Evolutionary conservation across 2,329 filamentous ascomycete genomes (phyloP), one percentile per base, ranked within the genome.

Genomic region (Fusarium sp.): DNA sequence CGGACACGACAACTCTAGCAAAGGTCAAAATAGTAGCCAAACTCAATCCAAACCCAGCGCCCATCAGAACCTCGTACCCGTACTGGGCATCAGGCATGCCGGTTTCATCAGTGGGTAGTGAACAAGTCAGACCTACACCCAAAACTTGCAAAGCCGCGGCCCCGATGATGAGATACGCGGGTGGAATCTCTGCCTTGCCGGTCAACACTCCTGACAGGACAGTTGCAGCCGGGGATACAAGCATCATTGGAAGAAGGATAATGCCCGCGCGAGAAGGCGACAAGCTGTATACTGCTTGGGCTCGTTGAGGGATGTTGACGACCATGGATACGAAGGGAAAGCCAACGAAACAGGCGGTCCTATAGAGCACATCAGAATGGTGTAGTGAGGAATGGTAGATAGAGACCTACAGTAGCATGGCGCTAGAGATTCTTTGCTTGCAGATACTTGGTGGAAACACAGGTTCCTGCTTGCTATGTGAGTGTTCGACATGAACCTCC

Each of bases 251-350:
- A 5, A 60, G 44, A 15, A 61, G 13, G 6, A 43, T 61, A 2
- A 39, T 44, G 11, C 55, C 58, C 26, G 58, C 44, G 6, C 40
- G 38, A 6, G 55, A 44, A 1, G 54, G 44, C 0, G 54, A 44
- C 58, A 51, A 15, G 2, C 38, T 44, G 7, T 59, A 59, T 4
- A 61, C 53, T 8, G 54, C 43, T n/a, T 61, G 58, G 5, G 58
- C 43, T 15, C 54, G 24, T 38, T 61, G 54, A 0, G 53, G 54
- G 7, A 59, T 59, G 0, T 61, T 61, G 10, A 61, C 58, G 1
- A 61, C 31, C 54, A 61, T 61, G 1, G 58, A 61, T 4, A 61
- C 58, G 18, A 61, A 61, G 7, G 58, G 43, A 5, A 61, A 61
- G 1, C 53, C 58, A 1, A 61, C 22, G 5, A 61, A 50, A 5